Evolutionary conservation across 352 stramenopile genomes (phyloP).

Genomic region (Phytophthora boehmeriae): DNA sequence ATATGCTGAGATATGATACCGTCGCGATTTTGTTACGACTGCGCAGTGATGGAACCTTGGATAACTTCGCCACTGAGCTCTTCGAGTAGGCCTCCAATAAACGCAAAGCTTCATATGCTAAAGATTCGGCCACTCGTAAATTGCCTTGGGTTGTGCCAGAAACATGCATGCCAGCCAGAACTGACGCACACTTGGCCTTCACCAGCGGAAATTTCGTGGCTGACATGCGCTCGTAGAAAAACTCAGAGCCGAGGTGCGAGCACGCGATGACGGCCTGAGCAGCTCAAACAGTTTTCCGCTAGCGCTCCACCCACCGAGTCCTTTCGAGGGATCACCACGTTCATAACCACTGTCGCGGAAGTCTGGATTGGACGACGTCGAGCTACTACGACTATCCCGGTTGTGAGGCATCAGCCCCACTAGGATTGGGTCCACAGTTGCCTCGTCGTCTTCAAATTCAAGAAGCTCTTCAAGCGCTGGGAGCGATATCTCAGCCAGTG

Average conservation of each 20-base stretch:
- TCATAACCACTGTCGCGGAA: constrained; percentile 40
- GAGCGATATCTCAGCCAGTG: constrained; percentile 64
- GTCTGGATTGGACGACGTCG: constrained; percentile 40
- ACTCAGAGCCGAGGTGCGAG: constrained; percentile 50
- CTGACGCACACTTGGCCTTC: constrained; percentile 75
- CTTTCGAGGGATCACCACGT: constrained; percentile 43
- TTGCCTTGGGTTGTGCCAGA: constrained; percentile 50
- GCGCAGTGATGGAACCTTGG: constrained; percentile 23
- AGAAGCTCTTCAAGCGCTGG: constrained; percentile 73
- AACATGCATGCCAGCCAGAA: constrained; percentile 67
- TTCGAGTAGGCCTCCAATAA: constrained; percentile 68
- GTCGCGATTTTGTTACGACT: constrained; percentile 16
- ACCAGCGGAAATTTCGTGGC: constrained; percentile 54
- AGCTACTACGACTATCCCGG: constrained; percentile 45
- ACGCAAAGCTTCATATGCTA: constrained; percentile 79
- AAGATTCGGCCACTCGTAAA: constrained; percentile 61
- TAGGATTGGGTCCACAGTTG: constrained; percentile 51
- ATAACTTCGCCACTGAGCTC: constrained; percentile 23
- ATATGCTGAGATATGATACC: constrained; percentile 57
- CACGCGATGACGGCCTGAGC: constrained; percentile 48
- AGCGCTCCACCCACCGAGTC: constrained; percentile 53
- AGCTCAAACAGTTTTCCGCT: constrained; percentile 53
- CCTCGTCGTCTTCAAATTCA: constrained; percentile 82
- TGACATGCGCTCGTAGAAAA: constrained; percentile 67
- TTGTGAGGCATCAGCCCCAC: constrained; percentile 43